Conservation (phyloP, 2,329 filamentous ascomycete genomes). For the Ceratocystiopsis minuta region DNA sequence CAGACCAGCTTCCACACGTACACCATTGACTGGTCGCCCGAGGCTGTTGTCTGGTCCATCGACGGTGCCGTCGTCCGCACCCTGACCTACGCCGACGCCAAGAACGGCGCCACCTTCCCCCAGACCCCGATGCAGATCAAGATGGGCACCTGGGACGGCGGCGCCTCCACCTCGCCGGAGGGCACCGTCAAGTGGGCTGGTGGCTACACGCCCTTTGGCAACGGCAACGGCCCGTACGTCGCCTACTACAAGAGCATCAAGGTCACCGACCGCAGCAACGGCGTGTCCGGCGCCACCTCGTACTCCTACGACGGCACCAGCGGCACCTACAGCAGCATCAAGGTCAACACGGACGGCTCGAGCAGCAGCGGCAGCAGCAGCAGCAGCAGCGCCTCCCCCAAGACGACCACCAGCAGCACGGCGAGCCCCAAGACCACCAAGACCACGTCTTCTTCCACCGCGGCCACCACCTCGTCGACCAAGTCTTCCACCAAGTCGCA, state of each 20-base stretch:
- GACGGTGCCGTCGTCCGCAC: conserved; percentile 29
- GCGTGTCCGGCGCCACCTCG: conserved; percentile 27
- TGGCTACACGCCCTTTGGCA: conserved; percentile 32
- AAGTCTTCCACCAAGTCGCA: conserved; percentile 7
- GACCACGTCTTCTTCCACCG: conserved; percentile 9
- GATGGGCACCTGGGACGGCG: conserved; percentile 39
- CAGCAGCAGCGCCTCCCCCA: conserved; percentile 12
- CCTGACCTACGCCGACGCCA: conserved; percentile 25
- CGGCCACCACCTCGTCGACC: conserved; percentile 12
- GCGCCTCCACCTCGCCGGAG: conserved; percentile 25
- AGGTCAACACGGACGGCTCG: conserved; percentile 22
- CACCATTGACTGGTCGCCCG: conserved; percentile 46
- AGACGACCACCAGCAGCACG: conserved; percentile 10
- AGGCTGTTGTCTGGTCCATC: conserved; percentile 41
- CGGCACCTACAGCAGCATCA: conserved; percentile 33
- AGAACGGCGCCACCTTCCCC: conserved; percentile 40
- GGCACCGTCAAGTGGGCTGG: conserved; percentile 53
- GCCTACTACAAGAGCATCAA: conserved; percentile 39
- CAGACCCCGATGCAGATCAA: conserved; percentile 53
- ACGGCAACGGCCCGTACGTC: conserved; percentile 32
- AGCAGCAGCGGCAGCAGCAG: conserved; percentile 6
- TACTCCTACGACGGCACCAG: conserved; percentile 33
- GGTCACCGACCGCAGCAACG: conserved; percentile 36
- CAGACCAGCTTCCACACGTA: conserved; percentile 43
- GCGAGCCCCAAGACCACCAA: conserved; percentile 6